These are phyloP conservation scores for Aspergillus ustus DNA, from an alignment of 2,329 filamentous ascomycete species.

Conservation along the genomic window DNA sequence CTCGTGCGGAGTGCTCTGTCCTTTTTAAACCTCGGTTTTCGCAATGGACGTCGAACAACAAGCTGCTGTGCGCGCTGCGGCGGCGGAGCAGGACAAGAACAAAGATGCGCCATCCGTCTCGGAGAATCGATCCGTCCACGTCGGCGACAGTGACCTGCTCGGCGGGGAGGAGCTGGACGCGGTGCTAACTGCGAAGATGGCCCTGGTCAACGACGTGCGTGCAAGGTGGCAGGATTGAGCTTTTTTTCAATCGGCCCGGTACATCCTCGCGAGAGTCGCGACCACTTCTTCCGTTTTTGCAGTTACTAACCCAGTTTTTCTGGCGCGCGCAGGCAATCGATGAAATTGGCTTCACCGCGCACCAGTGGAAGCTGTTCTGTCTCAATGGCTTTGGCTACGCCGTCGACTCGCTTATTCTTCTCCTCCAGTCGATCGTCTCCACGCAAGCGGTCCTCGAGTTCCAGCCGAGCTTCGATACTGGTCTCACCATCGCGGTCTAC, in stretches of 20 bases:
- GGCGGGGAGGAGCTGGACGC: conserved; percentile 35
- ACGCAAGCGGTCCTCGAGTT: conserved; percentile 15
- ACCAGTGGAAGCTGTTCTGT: conserved; percentile 65
- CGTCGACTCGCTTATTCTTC: conserved; percentile 36
- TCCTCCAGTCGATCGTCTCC: conserved; percentile 14
- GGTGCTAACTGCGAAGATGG: conserved; percentile 47
- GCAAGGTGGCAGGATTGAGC: not conserved
- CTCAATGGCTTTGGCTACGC: conserved; percentile 64
- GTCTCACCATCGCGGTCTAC: conserved; percentile 66
- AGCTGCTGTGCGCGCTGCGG: not conserved
- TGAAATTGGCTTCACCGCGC: conserved; percentile 65
- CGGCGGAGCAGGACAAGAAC: not conserved
- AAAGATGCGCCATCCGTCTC: conserved; percentile 1
- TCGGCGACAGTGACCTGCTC: conserved; percentile 8
- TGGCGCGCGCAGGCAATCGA: conserved; percentile 45
- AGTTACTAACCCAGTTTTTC: conserved; percentile 14
- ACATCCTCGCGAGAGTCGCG: not conserved
- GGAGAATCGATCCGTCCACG: not conserved
- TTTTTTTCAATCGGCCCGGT: not conserved
- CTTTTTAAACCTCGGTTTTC: not conserved
- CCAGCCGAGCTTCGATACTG: conserved; percentile 53
- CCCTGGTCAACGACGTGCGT: conserved; percentile 36
- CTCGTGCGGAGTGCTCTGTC: too few species aligned
- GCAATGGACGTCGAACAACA: conserved; percentile 1
- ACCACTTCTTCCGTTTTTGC: not conserved